Evolutionary conservation across 2,329 filamentous ascomycete genomes (phyloP), one percentile per base, ranked within the genome.

Genomic region (Lasiodiplodia theobromae): DNA sequence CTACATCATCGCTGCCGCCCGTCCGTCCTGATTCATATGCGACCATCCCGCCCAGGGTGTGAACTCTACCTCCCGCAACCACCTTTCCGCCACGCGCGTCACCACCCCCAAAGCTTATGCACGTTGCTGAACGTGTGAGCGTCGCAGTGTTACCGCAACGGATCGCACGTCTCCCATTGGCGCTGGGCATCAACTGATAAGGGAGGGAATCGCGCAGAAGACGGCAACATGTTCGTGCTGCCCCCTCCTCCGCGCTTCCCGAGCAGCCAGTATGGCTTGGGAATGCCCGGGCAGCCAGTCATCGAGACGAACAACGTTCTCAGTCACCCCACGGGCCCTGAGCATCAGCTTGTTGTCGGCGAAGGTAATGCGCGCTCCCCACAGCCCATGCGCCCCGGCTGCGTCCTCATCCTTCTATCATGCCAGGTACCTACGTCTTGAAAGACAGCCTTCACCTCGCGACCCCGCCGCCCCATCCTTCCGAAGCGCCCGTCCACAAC

Each of bases 281-380:
- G 67, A 21, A 64, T 68, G 67, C 58, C 67, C 16, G 67, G 67
- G 31, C 67, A 68, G 52, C 58, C 67, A n/a, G 67, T 97, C 79
- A 91, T 97, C 76, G 96, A 99, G 86, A 97, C 95, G 66, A 97
- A 96, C 81, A 99, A 98, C 78, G 91, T 89, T 49, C 84, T 99
- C 70, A 89, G 88, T 68, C 91, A 92, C 74, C 95, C 93, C 28
- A 89, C 89, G 44, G 92, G 92, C 5, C 88, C 92, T 28, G 94
- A 97, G 74, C 93, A 93, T 80, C 92, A 96, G 78, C 90, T 99
- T 73, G 89, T 97, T 53, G 94, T 95, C 58, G 96, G 95, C 79
- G 96, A 99, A 89, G 96, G 94, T 92, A 82, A 72, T 77, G 74
- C 34, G 11, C 34, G 44, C n/a, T 47, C 51, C 63, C 14, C 49